phyloP scores from a whole-genome alignment of 805 yeast species.

The Millerago galiae region DNA sequence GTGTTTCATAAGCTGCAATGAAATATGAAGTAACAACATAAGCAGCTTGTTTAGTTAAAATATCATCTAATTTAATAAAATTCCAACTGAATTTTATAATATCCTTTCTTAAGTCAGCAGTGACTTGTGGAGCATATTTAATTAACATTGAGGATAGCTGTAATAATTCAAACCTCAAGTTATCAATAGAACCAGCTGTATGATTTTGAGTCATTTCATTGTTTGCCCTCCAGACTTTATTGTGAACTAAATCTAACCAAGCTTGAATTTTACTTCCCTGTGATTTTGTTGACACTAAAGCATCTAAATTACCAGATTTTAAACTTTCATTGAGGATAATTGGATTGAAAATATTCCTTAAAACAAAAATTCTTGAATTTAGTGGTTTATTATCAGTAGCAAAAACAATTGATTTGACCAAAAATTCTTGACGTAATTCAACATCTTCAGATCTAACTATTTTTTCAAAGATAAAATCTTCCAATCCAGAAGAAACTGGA shows the following conservation, averaged over 20 bases:
- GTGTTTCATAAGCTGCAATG: slow-evolving; percentile 83
- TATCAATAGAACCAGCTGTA: slow-evolving; percentile 66
- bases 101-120: slow-evolving; percentile 66
- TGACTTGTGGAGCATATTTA: slow-evolving; percentile 54
- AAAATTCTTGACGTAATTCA: slow-evolving; percentile 40
- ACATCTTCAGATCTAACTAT: slow-evolving; percentile 47
- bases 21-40: slow-evolving; percentile 83
- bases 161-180: slow-evolving; percentile 67
- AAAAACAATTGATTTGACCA: slow-evolving; percentile 45
- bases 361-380: slow-evolving; percentile 53
- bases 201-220: slow-evolving; percentile 44
- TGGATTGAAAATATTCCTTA: slow-evolving; percentile 59
- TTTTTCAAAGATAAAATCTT: slow-evolving; percentile 49
- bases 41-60: slow-evolving; percentile 85
- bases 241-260: slow-evolving; percentile 63
- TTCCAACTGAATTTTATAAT: slow-evolving; percentile 94
- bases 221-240: slow-evolving; percentile 67
- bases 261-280: slow-evolving; percentile 28
- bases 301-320: slow-evolving; percentile 39
- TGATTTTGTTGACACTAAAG: slow-evolving; percentile 35
- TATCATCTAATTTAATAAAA: slow-evolving; percentile 81
- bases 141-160: slow-evolving; percentile 76
- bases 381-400: slow-evolving; percentile 40
- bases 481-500: slow-evolving; percentile 40
- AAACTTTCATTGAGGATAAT: slow-evolving; percentile 58